Conservation (phyloP, 371 early-diverging fungal species). For the Apophysomyces trapeziformis region DNA sequence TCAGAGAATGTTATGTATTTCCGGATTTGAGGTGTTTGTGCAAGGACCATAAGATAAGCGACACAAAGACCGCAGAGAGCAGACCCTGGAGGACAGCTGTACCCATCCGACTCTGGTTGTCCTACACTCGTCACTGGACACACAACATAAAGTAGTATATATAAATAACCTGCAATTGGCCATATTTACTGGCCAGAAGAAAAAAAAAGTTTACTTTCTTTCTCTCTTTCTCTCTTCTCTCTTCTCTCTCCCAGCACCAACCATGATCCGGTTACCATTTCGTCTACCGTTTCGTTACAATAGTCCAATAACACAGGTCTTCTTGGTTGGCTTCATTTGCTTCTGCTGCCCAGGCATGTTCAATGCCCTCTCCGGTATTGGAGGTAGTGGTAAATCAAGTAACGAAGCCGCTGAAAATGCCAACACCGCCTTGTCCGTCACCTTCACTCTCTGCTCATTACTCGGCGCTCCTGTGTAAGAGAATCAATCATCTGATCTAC, state of each 20-base stretch:
- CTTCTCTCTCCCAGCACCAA: background rate
- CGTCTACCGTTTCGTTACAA: conserved; percentile 49
- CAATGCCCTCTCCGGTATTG: conserved; percentile 70
- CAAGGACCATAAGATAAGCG: no score
- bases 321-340: conserved; percentile 73
- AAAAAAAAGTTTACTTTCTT: background rate
- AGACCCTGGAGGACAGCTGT: no score
- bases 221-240: background rate
- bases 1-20: no score
- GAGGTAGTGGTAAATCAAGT: conserved; percentile 57
- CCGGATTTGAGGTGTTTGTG: no score
- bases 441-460: conserved; percentile 71
- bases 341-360: conserved; percentile 88
- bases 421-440: conserved; percentile 68
- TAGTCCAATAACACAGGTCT: conserved; percentile 62
- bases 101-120: no score
- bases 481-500: no score
- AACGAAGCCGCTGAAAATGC: conserved; percentile 65
- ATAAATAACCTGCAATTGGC: no score
- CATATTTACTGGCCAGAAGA: no score
- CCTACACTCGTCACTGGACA: no score
- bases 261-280: conserved; percentile 17
- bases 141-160: no score
- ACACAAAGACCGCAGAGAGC: no score
- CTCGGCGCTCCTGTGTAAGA: conserved; percentile 59